Conservation (phyloP, 306 rosid species). For the Cicer arietinum region DNA sequence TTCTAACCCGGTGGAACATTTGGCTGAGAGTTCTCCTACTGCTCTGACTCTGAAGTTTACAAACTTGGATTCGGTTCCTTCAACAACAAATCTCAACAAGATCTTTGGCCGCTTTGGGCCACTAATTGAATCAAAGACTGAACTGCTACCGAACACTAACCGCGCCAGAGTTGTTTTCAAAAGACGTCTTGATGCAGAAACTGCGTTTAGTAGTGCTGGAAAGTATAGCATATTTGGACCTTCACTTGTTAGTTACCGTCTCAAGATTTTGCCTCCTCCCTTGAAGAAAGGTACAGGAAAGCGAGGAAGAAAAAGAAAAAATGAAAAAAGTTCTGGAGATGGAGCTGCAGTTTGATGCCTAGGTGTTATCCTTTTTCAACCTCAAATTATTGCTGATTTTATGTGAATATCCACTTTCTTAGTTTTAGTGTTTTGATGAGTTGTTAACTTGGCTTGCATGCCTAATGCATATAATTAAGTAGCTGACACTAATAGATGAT, state of each 20-base stretch:
- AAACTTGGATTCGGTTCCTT: conserved; percentile 63
- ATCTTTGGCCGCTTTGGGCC: conserved; percentile 68
- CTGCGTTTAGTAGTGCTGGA: conserved; percentile 88
- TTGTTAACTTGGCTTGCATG: conserved; percentile 37
- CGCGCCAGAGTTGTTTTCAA: conserved; percentile 76
- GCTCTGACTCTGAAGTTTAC: conserved; percentile 76
- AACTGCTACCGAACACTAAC: conserved; percentile 64
- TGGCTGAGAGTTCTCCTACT: conserved; percentile 56
- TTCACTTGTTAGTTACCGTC: conserved; percentile 77
- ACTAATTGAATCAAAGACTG: conserved; percentile 68
- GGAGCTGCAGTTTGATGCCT: conserved; percentile 45
- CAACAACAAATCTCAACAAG: conserved; percentile 60
- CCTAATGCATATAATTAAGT: conserved; percentile 46
- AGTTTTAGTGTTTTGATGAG: conserved; percentile 34
- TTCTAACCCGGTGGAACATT: conserved; percentile 28
- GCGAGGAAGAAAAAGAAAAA: conserved; percentile 47
- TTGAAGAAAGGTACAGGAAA: conserved; percentile 47
- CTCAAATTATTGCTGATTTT: conserved; percentile 13
- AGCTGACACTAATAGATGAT: conserved; percentile 25
- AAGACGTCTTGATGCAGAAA: conserved; percentile 66
- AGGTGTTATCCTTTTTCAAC: not conserved
- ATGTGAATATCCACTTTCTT: conserved; percentile 24
- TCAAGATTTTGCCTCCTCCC: conserved; percentile 59
- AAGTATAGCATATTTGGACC: conserved; percentile 84
- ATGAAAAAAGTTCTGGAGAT: conserved; percentile 37